Conservation (phyloP, 2,329 filamentous ascomycete species). For the Epichloe elymi region DNA sequence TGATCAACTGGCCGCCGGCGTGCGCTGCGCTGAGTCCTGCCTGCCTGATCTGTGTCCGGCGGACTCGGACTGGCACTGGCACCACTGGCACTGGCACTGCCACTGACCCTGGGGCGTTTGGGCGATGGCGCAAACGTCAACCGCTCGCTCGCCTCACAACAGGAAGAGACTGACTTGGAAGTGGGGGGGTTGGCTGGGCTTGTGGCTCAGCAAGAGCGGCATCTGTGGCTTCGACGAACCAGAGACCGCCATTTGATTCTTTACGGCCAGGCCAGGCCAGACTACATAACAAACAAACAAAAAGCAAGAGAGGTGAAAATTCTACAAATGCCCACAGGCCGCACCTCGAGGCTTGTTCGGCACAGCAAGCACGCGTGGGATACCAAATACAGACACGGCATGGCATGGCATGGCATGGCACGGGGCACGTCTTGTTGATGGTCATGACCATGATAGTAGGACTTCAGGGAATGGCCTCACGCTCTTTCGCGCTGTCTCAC, state of each 20-base stretch:
- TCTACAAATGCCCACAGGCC: neutral
- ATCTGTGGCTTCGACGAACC: neutral
- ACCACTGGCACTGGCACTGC: too few species aligned
- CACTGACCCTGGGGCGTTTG: neutral
- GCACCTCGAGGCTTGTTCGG: neutral
- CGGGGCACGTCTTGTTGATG: too few species aligned
- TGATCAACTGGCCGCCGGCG: neutral
- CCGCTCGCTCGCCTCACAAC: neutral
- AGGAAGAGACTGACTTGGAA: too few species aligned
- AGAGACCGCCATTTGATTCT: neutral
- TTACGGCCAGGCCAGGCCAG: neutral
- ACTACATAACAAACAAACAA: too few species aligned
- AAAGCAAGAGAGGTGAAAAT: neutral
- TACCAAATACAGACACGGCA: neutral
- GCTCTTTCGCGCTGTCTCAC: neutral
- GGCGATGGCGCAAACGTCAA: neutral
- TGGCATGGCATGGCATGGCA: too few species aligned
- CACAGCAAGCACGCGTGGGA: neutral
- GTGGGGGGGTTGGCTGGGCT: neutral
- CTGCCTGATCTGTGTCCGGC: neutral
- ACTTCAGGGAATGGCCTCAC: neutral
- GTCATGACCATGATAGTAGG: neutral
- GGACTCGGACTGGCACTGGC: neutral
- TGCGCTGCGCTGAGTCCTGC: neutral
- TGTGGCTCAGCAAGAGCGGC: conserved; percentile 1